Percentiles rank a stretch among this genome's conserved stretches.
These are phyloP conservation scores for Linum trigynum DNA, from an alignment of 345 rosid genomes.

Conservation along the genomic window DNA sequence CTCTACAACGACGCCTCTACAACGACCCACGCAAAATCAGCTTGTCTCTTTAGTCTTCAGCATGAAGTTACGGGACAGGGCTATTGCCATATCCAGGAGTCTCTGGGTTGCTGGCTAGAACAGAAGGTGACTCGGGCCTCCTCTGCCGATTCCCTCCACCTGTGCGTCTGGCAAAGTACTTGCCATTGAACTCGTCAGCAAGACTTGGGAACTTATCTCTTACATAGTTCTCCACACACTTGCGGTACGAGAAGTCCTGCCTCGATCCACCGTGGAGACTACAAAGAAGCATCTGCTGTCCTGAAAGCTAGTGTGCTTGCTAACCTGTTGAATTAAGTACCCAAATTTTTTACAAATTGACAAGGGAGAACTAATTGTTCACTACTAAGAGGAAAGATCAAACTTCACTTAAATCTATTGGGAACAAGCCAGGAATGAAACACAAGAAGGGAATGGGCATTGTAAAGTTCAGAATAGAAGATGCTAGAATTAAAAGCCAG, in stretches of 20 bases:
- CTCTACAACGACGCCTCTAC: no score
- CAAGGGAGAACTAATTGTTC: no score
- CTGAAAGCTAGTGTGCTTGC: conserved; percentile 43
- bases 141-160: conserved; percentile 30
- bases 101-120: neutral
- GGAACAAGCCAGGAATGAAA: neutral
- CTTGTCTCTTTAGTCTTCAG: no score
- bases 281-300: conserved; percentile 69
- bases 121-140: conserved; percentile 14
- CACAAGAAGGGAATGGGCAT: no score
- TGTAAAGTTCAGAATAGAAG: no score
- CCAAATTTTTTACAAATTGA: no score
- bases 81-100: neutral
- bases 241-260: conserved; percentile 74
- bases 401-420: no score
- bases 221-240: conserved; percentile 52
- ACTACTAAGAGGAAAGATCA: no score
- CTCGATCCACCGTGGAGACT: conserved; percentile 53
- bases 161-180: conserved; percentile 48
- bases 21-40: no score
- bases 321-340: conserved; percentile 34
- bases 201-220: conserved; percentile 49
- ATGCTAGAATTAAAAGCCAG: no score
- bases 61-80: no score
- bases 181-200: conserved; percentile 49